These are phyloP conservation scores for Chalciporus chontae DNA, from an alignment of 768 basidiomycete genomes.

Conservation along the genomic window DNA sequence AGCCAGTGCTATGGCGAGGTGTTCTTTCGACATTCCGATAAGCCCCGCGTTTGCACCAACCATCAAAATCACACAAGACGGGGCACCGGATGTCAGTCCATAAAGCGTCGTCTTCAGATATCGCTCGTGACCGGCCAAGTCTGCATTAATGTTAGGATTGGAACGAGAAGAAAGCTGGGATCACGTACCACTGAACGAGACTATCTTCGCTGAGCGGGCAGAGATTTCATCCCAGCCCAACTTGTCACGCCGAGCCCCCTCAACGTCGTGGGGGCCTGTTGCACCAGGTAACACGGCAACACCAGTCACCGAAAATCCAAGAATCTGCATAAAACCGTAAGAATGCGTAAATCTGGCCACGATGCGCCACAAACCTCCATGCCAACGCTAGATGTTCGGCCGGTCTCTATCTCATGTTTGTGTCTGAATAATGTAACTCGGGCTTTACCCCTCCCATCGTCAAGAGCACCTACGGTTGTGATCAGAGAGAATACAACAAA, in stretches of 20 bases:
- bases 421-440: constrained; percentile 92
- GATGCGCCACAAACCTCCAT: constrained; percentile 74
- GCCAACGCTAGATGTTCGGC: constrained; percentile 91
- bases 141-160: constrained; percentile 36
- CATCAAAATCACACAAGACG: constrained; percentile 89
- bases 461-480: constrained; percentile 53
- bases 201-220: constrained; percentile 81
- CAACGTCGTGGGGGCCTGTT: constrained; percentile 52
- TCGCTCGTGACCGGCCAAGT: constrained; percentile 93
- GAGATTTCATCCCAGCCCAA: constrained; percentile 97
- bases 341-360: background rate
- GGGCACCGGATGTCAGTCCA: constrained; percentile 90
- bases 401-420: constrained; percentile 96
- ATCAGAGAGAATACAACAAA: constrained; percentile 10
- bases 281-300: constrained; percentile 73
- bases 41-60: constrained; percentile 93
- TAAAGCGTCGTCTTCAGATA: constrained; percentile 93
- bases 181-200: constrained; percentile 79
- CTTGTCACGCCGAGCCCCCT: constrained; percentile 75
- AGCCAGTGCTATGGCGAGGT: constrained; percentile 91
- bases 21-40: constrained; percentile 94
- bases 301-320: constrained; percentile 81
- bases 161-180: background rate
- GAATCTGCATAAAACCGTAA: constrained; percentile 49
- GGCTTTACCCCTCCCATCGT: constrained; percentile 78